A percentile compares a stretch with the other conserved stretches of the same genome.
Conservation (phyloP, 176 grass and related monocot species). For the Pontederia crassipes region DNA sequence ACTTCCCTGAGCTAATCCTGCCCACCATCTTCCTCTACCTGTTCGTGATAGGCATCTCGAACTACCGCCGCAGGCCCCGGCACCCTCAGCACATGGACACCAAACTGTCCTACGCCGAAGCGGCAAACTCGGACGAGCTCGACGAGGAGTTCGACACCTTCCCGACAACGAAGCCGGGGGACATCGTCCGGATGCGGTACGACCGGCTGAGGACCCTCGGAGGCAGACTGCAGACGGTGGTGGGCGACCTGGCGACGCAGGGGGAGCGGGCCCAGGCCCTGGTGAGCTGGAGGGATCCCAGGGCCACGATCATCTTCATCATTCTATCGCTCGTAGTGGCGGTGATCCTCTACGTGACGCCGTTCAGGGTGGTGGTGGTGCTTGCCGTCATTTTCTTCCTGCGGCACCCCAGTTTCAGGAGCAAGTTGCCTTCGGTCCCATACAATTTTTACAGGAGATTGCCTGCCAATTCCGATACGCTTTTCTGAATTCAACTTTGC, state of each 20-base stretch:
- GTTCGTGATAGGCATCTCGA: slow-evolving; percentile 44
- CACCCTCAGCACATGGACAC: slow-evolving; percentile 73
- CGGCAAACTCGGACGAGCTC: slow-evolving; percentile 52
- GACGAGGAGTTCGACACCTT: slow-evolving; percentile 91
- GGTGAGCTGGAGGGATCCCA: slow-evolving; percentile 50
- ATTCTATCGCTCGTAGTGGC: slow-evolving; percentile 25
- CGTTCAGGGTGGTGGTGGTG: slow-evolving; percentile 36
- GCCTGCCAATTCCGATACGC: slow-evolving; percentile 43
- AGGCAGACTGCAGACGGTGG: slow-evolving; percentile 46
- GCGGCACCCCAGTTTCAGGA: slow-evolving; percentile 49
- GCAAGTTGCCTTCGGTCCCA: slow-evolving; percentile 45
- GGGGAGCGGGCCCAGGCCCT: slow-evolving; percentile 46
- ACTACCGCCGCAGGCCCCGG: slow-evolving; percentile 33
- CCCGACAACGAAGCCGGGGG: slow-evolving; percentile 26
- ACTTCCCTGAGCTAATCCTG: slow-evolving; percentile 76
- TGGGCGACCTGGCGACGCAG: slow-evolving; percentile 55
- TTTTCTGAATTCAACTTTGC: slow-evolving; percentile 22
- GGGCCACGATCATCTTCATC: slow-evolving; percentile 35
- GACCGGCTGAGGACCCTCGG: slow-evolving; percentile 55
- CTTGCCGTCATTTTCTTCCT: slow-evolving; percentile 41
- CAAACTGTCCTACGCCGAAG: slow-evolving; percentile 43
- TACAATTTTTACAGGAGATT: slow-evolving; percentile 68
- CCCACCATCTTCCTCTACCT: slow-evolving; percentile 62
- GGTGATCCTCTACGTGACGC: slow-evolving; percentile 40
- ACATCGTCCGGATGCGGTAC: slow-evolving; percentile 63